A percentile compares a stretch with the other conserved stretches of the same genome.
These are phyloP conservation scores for Acanthamoeba sp. DNA, from an alignment of 208 protist genomes.

Conservation along the genomic window DNA sequence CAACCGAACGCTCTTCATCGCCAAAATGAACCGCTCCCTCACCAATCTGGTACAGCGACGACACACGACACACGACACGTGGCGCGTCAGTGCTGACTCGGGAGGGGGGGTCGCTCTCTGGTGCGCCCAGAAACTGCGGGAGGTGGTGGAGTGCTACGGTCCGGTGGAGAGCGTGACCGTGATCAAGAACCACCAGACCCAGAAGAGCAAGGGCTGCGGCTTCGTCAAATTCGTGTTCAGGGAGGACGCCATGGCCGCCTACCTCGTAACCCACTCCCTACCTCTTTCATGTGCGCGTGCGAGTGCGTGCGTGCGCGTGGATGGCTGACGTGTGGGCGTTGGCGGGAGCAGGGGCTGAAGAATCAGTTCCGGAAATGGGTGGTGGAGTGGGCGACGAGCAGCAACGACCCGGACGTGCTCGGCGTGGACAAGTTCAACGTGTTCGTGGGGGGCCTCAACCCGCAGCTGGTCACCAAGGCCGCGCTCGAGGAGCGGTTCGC, in stretches of 20 bases:
- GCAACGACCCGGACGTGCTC: conserved; percentile 74
- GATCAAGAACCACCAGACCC: conserved; percentile 79
- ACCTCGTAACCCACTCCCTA: conserved; percentile 10
- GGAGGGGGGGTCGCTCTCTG: neutral
- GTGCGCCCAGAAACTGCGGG: conserved; percentile 61
- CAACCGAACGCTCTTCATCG: conserved; percentile 81
- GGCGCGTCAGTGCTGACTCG: neutral
- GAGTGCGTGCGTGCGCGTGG: neutral
- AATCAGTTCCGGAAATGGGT: conserved; percentile 73
- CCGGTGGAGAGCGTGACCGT: conserved; percentile 76
- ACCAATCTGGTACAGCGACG: conserved; percentile 20
- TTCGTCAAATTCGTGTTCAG: conserved; percentile 78
- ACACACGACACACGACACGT: neutral
- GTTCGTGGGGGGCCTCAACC: conserved; percentile 79
- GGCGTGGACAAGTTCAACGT: conserved; percentile 74
- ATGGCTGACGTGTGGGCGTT: neutral
- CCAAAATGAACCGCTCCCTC: conserved; percentile 73
- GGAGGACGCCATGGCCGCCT: conserved; percentile 76
- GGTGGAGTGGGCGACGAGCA: conserved; percentile 78
- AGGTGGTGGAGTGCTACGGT: conserved; percentile 59
- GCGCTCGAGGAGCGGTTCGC: conserved; percentile 46
- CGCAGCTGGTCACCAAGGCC: conserved; percentile 53
- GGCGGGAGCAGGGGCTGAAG: conserved; percentile 23
- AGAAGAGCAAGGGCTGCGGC: conserved; percentile 80
- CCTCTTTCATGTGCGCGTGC: neutral